Conservation (phyloP, 805 yeast genomes). For the Starmera amethionina region DNA sequence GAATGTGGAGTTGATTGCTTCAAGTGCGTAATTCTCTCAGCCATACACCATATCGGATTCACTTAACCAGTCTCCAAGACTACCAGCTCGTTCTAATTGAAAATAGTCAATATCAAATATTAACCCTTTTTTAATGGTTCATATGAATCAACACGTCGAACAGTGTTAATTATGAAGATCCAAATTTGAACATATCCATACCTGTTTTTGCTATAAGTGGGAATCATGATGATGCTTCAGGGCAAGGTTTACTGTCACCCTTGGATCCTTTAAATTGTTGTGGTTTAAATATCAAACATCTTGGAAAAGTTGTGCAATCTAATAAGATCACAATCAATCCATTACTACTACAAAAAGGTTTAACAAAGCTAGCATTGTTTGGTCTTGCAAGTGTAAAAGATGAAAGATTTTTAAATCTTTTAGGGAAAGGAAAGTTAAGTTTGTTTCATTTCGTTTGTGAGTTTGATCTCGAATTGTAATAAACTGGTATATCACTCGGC, state of each 20-base stretch:
- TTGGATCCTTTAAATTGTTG: constrained; percentile 74
- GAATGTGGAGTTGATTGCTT: no score
- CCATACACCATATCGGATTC: no score
- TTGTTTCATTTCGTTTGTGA: no score
- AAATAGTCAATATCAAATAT: no score
- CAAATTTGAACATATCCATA: constrained; percentile 76
- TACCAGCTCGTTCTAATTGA: no score
- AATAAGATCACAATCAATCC: constrained; percentile 73
- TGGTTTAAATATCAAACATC: constrained; percentile 83
- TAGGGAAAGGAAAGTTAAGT: constrained; percentile 69
- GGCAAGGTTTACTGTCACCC: constrained; percentile 73
- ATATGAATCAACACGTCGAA: no score
- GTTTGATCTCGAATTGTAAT: no score
- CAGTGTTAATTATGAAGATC: constrained; percentile 81
- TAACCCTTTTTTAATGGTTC: no score
- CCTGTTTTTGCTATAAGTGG: constrained; percentile 93
- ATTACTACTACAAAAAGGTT: constrained; percentile 71
- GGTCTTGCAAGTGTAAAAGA: constrained; percentile 87
- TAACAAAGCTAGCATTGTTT: constrained; percentile 73
- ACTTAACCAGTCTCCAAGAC: no score
- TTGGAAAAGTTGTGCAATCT: constrained; percentile 71
- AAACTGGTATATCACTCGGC: no score
- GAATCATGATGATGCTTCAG: constrained; percentile 95
- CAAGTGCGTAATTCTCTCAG: no score
- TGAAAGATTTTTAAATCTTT: constrained; percentile 80